Evolutionary conservation across 2,329 filamentous ascomycete species (phyloP).

Genomic region (Cladobotryum mycophilum): DNA sequence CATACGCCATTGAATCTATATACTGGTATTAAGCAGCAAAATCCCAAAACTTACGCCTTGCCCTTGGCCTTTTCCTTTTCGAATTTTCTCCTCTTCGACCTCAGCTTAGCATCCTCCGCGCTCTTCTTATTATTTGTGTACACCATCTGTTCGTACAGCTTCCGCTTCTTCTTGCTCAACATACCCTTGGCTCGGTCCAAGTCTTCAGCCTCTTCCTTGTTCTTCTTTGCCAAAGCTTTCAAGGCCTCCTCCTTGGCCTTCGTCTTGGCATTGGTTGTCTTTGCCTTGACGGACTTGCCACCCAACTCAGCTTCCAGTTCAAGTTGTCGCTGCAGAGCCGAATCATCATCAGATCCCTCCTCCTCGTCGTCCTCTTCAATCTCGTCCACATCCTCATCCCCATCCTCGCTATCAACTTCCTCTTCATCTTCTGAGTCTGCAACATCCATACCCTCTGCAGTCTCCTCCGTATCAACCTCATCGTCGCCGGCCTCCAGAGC

Average conservation of each 20-base stretch:
- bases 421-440: conserved; percentile 37
- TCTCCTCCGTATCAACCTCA: conserved; percentile 41
- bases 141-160: conserved; percentile 95
- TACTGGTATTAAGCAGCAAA: conserved; percentile 10
- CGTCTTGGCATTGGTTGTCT: conserved; percentile 41
- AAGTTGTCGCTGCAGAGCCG: conserved; percentile 68
- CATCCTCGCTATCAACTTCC: conserved; percentile 55
- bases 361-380: conserved; percentile 36
- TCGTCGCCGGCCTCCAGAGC: conserved; percentile 64
- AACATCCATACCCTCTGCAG: conserved; percentile 43
- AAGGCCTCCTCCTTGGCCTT: conserved; percentile 64
- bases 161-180: conserved; percentile 96
- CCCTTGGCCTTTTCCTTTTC: conserved; percentile 57
- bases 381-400: conserved; percentile 44
- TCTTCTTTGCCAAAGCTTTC: conserved; percentile 64
- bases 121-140: conserved; percentile 93
- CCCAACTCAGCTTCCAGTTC: conserved; percentile 90
- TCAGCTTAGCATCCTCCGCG: conserved; percentile 78
- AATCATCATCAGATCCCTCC: conserved; percentile 49
- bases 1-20: conserved; percentile 12
- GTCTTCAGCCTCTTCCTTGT: conserved; percentile 75
- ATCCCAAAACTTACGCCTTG: conserved; percentile 25
- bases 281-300: conserved; percentile 55
- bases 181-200: conserved; percentile 93
- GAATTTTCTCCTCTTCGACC: conserved; percentile 83